Evolutionary conservation across 1,284 basidiomycete genomes (phyloP), one percentile per base, ranked within the genome.

Genomic region (Cutaneotrichosporon sp.): DNA sequence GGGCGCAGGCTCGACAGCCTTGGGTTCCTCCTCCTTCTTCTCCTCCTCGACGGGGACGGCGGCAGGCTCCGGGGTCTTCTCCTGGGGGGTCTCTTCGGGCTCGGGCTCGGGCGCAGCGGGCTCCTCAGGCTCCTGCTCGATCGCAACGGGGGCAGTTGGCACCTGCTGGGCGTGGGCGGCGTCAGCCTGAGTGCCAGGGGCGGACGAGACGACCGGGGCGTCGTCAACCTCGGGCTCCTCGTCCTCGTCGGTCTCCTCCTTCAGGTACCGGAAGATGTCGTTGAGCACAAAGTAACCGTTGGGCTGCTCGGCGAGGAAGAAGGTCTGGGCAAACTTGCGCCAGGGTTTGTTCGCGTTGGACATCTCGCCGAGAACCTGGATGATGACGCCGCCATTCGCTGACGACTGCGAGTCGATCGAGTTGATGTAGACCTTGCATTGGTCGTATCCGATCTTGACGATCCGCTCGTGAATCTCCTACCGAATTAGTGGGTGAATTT

Each of bases 271-370:
- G 86, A 98, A 99, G 78, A 98, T 97, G 78, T 99, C 96, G 78
- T 99, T 99, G 75, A 99, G 85, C 58, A 99, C 96, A 75, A 92
- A 99, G 80, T 97, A 99, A 43, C 96, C 96, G 68, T 94, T 96
- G 35, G 92, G 90, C 78, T 99, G 96, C 75, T 97, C 90, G 43
- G 96, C 96, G 52, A 99, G 86, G 87, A 98, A 98, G 80, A 99
- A 98, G 14, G 94, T 97, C 79, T 98, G 96, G 20, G 91, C 91
- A 70, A 99, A 99, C 79, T 97, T 97, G 69, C 87, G 86, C 96
- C 96, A 99, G 4, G 88, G 81, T 22, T 74, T 76, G 57, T 88
- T 86, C 67, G 85, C 83, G 77, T 96, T 96, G 57, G 88, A 91
- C 85, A 98, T 91, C 78, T 98, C 94, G 63, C 96, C 96, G 65